Base-by-base conservation (phyloP, 1,284 basidiomycete species). In the Moniliophthora roreri region DNA sequence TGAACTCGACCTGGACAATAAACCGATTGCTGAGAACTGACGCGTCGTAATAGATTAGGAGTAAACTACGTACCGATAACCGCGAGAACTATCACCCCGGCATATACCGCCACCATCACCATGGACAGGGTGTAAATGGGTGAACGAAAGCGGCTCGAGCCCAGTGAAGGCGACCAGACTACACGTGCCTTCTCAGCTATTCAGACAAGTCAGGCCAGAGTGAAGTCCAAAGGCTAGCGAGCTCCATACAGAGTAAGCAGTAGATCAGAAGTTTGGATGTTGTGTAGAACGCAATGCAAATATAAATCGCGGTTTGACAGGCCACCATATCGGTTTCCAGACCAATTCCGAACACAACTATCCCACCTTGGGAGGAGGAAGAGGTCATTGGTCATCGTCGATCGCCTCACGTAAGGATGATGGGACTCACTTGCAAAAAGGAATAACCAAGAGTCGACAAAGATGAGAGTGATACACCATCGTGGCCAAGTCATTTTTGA, bases 151-250 rank as follows among this genome's bases (percentile, higher is more conserved):
- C 70, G 63, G 20, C 39, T 53, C 21, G 57, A 57, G 0, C 61
- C 61, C n/a, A 61, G 55, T 10, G 55, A 63, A 4, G 62, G 60
- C 3, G 66, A 62, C 69, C 71, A 73, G 1, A 74, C 70, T 28
- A 72, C 63, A 50, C 71, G 69, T 9, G 72, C 69, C 50, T 69
- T 73, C 49, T 74, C 71, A 23, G 68, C 70, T 72, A 48, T 1
- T 15, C 15, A 21, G 7, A 7, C 18, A 40, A 1, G 15, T 20
- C 24, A 16, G 44, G 11, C 2, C n/a, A 9, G 16, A 16, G 35
- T 20, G n/a, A 42, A 42, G 16, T 9, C 3, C 9, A 18, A 32
- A 32, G 15, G 40, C 5, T 8, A 18, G 13, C n/a, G 24, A 13
- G n/a, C 16, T 16, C 61, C 66, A 26, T 52, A 72, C 71, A 66